Conservation (phyloP, 2,329 filamentous ascomycete species). For the Rhinocladiella mackenziei region DNA sequence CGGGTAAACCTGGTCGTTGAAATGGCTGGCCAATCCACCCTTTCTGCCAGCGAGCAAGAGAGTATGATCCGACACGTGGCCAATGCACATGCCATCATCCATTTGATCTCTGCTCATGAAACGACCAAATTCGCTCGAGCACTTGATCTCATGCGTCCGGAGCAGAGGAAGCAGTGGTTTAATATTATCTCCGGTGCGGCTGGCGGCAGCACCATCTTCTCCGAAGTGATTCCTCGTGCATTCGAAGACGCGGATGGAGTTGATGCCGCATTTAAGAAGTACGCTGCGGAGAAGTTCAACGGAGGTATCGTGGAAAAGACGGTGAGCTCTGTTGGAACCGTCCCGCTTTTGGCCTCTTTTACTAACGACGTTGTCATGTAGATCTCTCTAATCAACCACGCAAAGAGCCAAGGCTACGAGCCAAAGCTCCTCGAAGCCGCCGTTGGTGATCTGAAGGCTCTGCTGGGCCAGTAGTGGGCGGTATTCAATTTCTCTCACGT, state of each 20-base stretch:
- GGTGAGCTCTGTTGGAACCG: slow-evolving; percentile 3
- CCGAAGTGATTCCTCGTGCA: slow-evolving; percentile 25
- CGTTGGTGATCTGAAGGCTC: slow-evolving; percentile 6
- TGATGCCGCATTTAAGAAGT: slow-evolving; percentile 28
- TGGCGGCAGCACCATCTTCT: slow-evolving; percentile 28
- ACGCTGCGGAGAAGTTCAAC: slow-evolving; percentile 24
- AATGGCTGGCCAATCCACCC: slow-evolving; percentile 15
- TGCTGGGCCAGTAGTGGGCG: slow-evolving; percentile 1
- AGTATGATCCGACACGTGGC: slow-evolving; percentile 17
- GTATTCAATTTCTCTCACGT: background rate
- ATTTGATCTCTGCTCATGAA: slow-evolving; percentile 25
- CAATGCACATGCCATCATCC: slow-evolving; percentile 24
- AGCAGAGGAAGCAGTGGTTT: slow-evolving; percentile 28
- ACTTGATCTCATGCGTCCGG: slow-evolving; percentile 21
- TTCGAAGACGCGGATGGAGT: slow-evolving; percentile 20
- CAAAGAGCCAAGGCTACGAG: slow-evolving; percentile 21
- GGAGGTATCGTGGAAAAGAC: slow-evolving; percentile 7
- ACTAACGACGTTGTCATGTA: background rate
- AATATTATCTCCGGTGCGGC: slow-evolving; percentile 29
- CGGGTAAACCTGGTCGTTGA: slow-evolving; percentile 20
- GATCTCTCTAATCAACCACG: slow-evolving; percentile 11
- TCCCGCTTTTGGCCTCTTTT: background rate
- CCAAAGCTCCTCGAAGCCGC: slow-evolving; percentile 23
- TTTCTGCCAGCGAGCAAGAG: slow-evolving; percentile 11
- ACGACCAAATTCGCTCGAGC: slow-evolving; percentile 28